phyloP scores from a whole-genome alignment of 139 green algal species.

The Auxenochlorella protothecoides region DNA sequence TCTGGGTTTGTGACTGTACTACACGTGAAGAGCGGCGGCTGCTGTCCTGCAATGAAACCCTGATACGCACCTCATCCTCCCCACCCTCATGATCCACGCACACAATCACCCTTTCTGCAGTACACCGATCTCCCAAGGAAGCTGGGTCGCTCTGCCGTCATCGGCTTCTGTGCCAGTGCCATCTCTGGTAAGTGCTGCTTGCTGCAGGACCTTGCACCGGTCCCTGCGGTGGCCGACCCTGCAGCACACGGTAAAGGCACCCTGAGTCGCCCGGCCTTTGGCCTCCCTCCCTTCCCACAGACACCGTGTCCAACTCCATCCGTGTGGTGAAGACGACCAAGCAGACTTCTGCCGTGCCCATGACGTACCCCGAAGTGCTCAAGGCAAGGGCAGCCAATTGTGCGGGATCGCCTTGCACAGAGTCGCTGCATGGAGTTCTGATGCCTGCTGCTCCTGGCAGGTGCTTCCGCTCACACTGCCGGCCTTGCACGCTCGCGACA shows the following conservation, averaged over 20 bases:
- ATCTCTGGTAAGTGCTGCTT: constrained; percentile 30
- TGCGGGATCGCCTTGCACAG: too few species aligned
- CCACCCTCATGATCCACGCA: too few species aligned
- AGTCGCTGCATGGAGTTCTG: too few species aligned
- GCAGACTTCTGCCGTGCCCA: constrained; percentile 59
- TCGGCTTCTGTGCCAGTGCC: constrained; percentile 72
- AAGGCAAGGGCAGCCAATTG: constrained; percentile 19
- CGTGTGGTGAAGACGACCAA: constrained; percentile 86
- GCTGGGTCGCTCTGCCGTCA: constrained; percentile 67
- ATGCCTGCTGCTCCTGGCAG: too few species aligned
- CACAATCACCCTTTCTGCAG: not conserved
- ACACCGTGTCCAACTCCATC: constrained; percentile 83
- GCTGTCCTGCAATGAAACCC: too few species aligned
- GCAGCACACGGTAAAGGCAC: not conserved
- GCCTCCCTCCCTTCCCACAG: constrained; percentile 9
- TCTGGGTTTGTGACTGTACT: too few species aligned
- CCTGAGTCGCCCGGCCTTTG: too few species aligned
- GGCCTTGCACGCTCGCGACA: constrained; percentile 6
- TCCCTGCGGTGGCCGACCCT: not conserved
- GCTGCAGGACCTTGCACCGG: not conserved
- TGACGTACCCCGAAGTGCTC: constrained; percentile 63
- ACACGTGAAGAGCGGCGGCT: too few species aligned
- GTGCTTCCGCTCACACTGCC: too few species aligned
- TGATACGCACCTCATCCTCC: too few species aligned
- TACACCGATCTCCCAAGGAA: constrained; percentile 49